A percentile compares a stretch with the other conserved stretches of the same genome.
phyloP scores from a whole-genome alignment of 805 yeast genomes.

The Candida boidinii region DNA sequence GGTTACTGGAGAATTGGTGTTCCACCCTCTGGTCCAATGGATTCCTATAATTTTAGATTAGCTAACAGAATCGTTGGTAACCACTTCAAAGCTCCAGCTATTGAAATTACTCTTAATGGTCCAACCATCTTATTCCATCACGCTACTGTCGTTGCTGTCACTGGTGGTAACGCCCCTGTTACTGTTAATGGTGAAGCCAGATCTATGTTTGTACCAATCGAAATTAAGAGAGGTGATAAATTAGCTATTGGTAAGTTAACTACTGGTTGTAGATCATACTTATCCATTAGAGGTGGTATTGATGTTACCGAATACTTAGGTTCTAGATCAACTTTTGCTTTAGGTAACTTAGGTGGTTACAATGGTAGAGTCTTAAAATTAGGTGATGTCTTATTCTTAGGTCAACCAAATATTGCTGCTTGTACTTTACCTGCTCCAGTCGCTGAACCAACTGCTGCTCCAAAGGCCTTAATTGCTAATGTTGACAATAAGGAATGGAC shows the following conservation, averaged over 20 bases:
- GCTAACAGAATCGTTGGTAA: slow-evolving; percentile 93
- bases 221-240: slow-evolving; percentile 65
- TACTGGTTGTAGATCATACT: slow-evolving; percentile 81
- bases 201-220: slow-evolving; percentile 65
- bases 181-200: slow-evolving; percentile 52
- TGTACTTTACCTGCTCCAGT: slow-evolving; percentile 69
- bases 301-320: slow-evolving; percentile 93
- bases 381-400: slow-evolving; percentile 87
- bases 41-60: slow-evolving; percentile 77
- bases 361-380: slow-evolving; percentile 87
- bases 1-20: slow-evolving; percentile 91
- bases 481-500: slow-evolving; percentile 56
- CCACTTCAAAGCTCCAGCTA: slow-evolving; percentile 71
- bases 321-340: slow-evolving; percentile 92
- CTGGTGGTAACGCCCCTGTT: slow-evolving; percentile 78
- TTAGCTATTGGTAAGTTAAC: slow-evolving; percentile 73
- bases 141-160: slow-evolving; percentile 66
- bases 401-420: slow-evolving; percentile 62
- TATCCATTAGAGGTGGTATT: slow-evolving; percentile 87
- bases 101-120: slow-evolving; percentile 83
- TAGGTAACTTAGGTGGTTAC: slow-evolving; percentile 89
- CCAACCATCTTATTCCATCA: slow-evolving; percentile 82
- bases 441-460: slow-evolving; percentile 51
- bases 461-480: slow-evolving; percentile 46
- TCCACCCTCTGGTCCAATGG: slow-evolving; percentile 99